Conservation (phyloP, 352 stramenopile species). For the Globisporangium paroecandrum region DNA sequence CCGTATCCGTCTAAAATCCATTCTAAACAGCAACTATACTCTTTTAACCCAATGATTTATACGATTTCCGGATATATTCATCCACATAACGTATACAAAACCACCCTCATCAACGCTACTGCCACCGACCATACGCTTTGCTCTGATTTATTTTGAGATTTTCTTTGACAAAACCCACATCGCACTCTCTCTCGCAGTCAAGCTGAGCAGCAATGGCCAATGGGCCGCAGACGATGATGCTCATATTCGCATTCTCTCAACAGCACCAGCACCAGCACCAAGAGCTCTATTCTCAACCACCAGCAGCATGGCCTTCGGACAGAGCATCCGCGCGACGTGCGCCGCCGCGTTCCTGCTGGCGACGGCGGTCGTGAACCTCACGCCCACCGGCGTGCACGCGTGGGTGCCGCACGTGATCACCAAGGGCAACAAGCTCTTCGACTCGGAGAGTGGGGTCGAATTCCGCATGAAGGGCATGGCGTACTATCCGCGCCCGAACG, state of each 20-base stretch:
- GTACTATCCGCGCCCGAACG: conserved; percentile 70
- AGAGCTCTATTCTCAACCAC: neutral
- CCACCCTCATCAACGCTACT: neutral
- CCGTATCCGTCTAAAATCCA: conserved; percentile 6
- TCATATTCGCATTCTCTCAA: conserved; percentile 6
- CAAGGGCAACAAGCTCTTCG: conserved; percentile 75
- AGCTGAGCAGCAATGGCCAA: neutral
- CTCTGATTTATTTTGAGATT: conserved; percentile 11
- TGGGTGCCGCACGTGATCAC: conserved; percentile 32
- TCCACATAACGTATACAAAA: neutral
- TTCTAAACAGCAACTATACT: neutral
- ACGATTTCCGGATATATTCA: neutral
- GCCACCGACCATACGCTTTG: neutral
- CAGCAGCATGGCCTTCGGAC: conserved; percentile 1
- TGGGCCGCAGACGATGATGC: neutral
- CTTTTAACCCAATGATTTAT: neutral
- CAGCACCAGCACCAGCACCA: neutral
- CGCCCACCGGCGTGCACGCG: conserved; percentile 2
- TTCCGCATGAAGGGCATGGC: conserved; percentile 70
- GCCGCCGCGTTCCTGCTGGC: conserved; percentile 6
- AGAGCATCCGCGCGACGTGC: conserved; percentile 1
- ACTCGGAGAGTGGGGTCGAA: conserved; percentile 43
- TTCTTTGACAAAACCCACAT: neutral
- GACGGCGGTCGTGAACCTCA: neutral
- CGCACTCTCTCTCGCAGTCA: neutral